These are phyloP conservation scores for Lactifluus volemus DNA, from an alignment of 768 basidiomycete species.

Conservation along the genomic window DNA sequence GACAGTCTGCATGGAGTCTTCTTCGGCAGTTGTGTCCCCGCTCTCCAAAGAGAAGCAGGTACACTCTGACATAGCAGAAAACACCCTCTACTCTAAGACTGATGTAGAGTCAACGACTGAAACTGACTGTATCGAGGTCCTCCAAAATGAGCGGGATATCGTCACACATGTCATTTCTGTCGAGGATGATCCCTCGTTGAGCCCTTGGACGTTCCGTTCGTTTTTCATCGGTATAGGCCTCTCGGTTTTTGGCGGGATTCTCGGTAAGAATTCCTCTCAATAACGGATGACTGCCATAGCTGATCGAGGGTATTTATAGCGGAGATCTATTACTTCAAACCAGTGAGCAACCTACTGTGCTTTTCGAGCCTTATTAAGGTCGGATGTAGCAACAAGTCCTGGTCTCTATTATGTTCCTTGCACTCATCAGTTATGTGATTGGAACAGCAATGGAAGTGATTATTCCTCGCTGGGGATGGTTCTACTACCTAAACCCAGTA, in stretches of 20 bases:
- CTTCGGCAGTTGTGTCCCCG: background rate
- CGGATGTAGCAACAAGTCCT: conserved; percentile 38
- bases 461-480: conserved; percentile 37
- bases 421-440: conserved; percentile 41
- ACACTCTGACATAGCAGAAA: background rate
- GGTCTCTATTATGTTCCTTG: conserved; percentile 47
- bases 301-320: conserved; percentile 25
- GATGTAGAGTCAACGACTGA: conserved; percentile 30
- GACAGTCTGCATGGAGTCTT: background rate
- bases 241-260: conserved; percentile 40
- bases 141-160: conserved; percentile 39
- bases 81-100: background rate
- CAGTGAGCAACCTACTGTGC: conserved; percentile 26
- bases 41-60: background rate
- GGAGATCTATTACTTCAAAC: conserved; percentile 56
- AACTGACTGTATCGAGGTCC: conserved; percentile 29
- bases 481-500: conserved; percentile 47
- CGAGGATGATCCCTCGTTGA: conserved; percentile 38
- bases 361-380: background rate
- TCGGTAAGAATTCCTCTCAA: conserved; percentile 29
- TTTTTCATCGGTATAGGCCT: conserved; percentile 40
- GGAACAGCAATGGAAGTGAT: conserved; percentile 38
- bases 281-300: too few relatives aligned
- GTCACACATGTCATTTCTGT: conserved; percentile 40
- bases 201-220: conserved; percentile 40